phyloP scores from a whole-genome alignment of 1,139 yeast species.

The Kluyveromyces sp. region DNA sequence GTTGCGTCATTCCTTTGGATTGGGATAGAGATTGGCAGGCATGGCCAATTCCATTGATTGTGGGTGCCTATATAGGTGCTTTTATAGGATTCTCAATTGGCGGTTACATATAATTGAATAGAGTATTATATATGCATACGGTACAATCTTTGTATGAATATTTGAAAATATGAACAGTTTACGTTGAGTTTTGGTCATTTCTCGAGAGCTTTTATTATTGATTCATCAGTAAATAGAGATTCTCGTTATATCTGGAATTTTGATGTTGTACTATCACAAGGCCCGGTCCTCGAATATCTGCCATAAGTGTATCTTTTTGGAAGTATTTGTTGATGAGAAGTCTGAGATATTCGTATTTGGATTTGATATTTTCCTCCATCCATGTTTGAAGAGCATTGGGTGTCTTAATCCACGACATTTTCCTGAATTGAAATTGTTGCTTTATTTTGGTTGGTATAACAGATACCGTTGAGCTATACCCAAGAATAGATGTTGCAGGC shows the following conservation, averaged over 20 bases:
- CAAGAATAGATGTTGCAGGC: slow-evolving; percentile 14
- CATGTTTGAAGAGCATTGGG: slow-evolving; percentile 9
- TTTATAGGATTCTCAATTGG: slow-evolving; percentile 44
- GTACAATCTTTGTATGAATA: background rate
- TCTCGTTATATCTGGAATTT: slow-evolving; percentile 8
- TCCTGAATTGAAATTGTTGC: background rate
- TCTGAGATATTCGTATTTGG: slow-evolving; percentile 9
- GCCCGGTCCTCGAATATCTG: slow-evolving; percentile 26
- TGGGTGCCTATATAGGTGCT: slow-evolving; percentile 74
- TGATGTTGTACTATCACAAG: slow-evolving; percentile 21
- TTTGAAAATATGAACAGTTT: background rate
- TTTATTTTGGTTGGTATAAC: background rate
- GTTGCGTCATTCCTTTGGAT: slow-evolving; percentile 86
- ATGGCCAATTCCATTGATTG: slow-evolving; percentile 88
- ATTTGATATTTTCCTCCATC: slow-evolving; percentile 8
- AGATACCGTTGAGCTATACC: slow-evolving; percentile 9
- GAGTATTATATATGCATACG: background rate
- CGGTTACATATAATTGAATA: slow-evolving; percentile 18
- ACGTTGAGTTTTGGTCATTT: background rate
- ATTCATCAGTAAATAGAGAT: slow-evolving; percentile 7
- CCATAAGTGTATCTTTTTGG: slow-evolving; percentile 16
- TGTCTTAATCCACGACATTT: slow-evolving; percentile 1
- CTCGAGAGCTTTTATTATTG: slow-evolving; percentile 8
- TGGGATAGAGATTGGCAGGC: slow-evolving; percentile 98
- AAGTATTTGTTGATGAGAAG: slow-evolving; percentile 11